Evolutionary conservation across 495 filamentous ascomycete species (phyloP), one percentile per base, ranked within the genome.

Genomic region (Barbatosphaeria neglecta): DNA sequence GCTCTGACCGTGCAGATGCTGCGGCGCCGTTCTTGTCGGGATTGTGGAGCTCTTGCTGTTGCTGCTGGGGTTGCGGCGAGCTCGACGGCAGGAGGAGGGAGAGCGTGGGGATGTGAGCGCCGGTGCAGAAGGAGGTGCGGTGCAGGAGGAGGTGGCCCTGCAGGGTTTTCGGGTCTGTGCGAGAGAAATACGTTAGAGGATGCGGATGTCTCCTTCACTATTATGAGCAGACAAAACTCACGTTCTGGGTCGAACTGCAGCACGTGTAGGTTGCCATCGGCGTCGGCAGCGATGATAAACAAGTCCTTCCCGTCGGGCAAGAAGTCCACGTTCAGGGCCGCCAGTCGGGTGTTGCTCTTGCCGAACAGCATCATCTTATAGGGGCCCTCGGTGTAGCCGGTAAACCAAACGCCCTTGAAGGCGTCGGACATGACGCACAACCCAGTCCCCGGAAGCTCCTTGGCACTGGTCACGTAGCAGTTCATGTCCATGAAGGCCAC

Each of bases 401-500:
- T 84, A 49, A 99, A 93, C 89, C 90, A 95, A 10, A 95, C 69
- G 0, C 90, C 90, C 63, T 95, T 95, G 53, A 90, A 74, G 5
- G 85, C 90, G 67, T 99, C 92, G 0, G 83, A 84, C 60, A 95
- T 73, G 4, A 94, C 64, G 52, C 80, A 86, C 58, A 97, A 71
- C 4, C 90, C 90, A 0, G 88, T 93, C 1, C 83, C 81, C 20
- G 76, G 76, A 31, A 97, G 72, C 51, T 86, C 85, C 58, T 89
- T 93, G 40, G 83, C 80, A 4, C 82, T 75, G 2, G 77, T 86
- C 24, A 94, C 84, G 61, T 90, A 90, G 65, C 85, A 88, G 68
- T 86, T 90, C 82, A 95, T 89, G 56, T 99, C 92, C 80, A 99
- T 86, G 56, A 99, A 99, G 1, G 92, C 92, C 19, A 97, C 90